Base-by-base conservation (phyloP, 1,139 yeast species). In the Zygoascus sp. region DNA sequence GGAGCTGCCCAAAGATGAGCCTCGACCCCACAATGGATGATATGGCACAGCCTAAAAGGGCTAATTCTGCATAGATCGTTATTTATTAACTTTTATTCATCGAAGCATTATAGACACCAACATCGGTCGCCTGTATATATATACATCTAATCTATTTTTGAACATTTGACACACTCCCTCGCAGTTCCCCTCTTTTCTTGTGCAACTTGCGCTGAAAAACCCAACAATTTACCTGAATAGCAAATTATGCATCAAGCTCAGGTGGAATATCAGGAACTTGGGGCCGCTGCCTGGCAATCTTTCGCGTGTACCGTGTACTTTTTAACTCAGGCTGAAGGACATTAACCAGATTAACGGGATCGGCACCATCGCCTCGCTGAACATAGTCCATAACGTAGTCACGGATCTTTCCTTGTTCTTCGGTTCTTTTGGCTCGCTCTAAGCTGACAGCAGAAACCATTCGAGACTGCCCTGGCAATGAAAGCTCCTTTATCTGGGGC, bases 331-430 rank as follows among this genome's bases (percentile, higher is more conserved):
- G 58, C 42, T 57, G 59, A 11, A 34, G 49, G 15, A 58, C 38
- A 15, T 40, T 40, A 19, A 46, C 27, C 2, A 40, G 11, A 19
- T 15, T 19, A 5, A 7, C 15, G 5, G 27, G 9, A 11, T 38
- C 47, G 2, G 37, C 42, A 2, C 36, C 42, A 3, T 44, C 48
- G 13, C 40, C 43, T 19, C 45, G 41, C 5, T 43, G 40, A 25
- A 59, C 59, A 40, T 61, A 61, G 20, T 52, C 51, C 47, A 63
- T 40, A 16, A 62, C 62, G 39, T 56, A 56, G 16, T 53, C 53
- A n/a, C 54, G 51, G 38, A 63, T 58, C 15, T 54, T 52, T 23
- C 61, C 58, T 37, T 58, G 53, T 40, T 59, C 62, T 40, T 55
- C 52, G 34, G 48, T 45, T 8, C 55, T 50, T 23, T 53, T 51